Base-by-base conservation (phyloP, 2,329 filamentous ascomycete genomes). In the Venturia carpophila region DNA sequence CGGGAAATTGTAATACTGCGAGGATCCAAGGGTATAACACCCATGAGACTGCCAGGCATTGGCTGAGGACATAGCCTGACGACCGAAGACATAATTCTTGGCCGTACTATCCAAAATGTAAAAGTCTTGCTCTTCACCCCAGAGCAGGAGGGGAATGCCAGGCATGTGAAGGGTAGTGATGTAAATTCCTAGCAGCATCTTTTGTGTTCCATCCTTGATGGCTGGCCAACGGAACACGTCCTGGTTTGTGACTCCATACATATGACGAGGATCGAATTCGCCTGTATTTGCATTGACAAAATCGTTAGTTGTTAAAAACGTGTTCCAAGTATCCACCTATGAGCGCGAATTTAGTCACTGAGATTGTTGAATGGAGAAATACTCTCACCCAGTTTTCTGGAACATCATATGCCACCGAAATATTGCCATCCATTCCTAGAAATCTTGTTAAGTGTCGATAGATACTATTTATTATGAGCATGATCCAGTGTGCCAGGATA, bases 111-210 rank as follows among this genome's bases (percentile, higher is more conserved):
- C 86, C 3, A 87, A 74, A 0, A 86, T 75, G 68, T 87, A 87
- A 67, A 84, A 85, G 0, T 81, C 82, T 73, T 88, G 86, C 70
- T 88, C 86, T 70, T 88, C 86, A 24, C 86, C 85, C 83, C 84
- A 88, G n/a, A 83, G 78, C 19, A 86, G 73, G 41, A 85, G 71
- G 0, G 85, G 83, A 41, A 87, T 84, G 19, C 85, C 85, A 1
- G 85, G 85, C 71, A 87, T 78, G 56, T 84, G 75, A 62, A 87
- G 71, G 0, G 83, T 84, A 0, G 82, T 83, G 60, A 87, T 79
- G 69, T 84, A 87, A 17, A 82, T 76, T 5, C 79, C 85, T 3
- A 87, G 72, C 7, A 87, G 74, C 71, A 84, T 81, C 60, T 82
- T 79, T 69, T 86, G 77, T 0, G 82, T 82, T 4, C 85, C 85